Evolutionary conservation across 345 rosid genomes (phyloP).

Genomic region (Citrus australasica): DNA sequence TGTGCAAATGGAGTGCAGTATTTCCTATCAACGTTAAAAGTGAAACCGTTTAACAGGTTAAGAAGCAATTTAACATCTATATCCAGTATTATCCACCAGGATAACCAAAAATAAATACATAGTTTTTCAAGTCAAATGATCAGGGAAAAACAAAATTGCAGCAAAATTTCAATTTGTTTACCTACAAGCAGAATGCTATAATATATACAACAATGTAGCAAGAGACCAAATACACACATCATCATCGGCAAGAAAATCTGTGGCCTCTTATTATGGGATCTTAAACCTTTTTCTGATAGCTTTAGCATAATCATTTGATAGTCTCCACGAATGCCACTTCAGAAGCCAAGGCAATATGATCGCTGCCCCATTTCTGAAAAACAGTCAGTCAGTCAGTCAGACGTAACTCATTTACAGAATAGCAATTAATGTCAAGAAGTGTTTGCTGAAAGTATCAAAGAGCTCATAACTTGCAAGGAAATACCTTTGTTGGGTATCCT

Average conservation of each 20-base stretch:
- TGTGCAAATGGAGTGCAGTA: not conserved
- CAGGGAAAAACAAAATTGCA: too few relatives aligned
- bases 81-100: too few relatives aligned
- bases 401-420: not conserved
- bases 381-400: not conserved
- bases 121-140: too few relatives aligned
- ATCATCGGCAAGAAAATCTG: not conserved
- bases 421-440: too few relatives aligned
- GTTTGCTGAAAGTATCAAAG: not conserved
- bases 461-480: not conserved
- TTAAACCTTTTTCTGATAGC: constrained; percentile 6
- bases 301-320: constrained; percentile 11
- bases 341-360: constrained; percentile 86
- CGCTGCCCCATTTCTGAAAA: constrained; percentile 96
- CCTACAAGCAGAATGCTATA: too few relatives aligned
- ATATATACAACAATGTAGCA: not conserved
- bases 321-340: constrained; percentile 56
- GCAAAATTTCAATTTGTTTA: not conserved
- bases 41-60: too few relatives aligned
- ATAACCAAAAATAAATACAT: too few relatives aligned
- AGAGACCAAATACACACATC: not conserved
- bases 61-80: too few relatives aligned
- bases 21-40: not conserved
- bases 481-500: constrained; percentile 94
- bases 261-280: not conserved